Conservation (phyloP, 345 rosid species). For the Eucalyptus shirleyi region DNA sequence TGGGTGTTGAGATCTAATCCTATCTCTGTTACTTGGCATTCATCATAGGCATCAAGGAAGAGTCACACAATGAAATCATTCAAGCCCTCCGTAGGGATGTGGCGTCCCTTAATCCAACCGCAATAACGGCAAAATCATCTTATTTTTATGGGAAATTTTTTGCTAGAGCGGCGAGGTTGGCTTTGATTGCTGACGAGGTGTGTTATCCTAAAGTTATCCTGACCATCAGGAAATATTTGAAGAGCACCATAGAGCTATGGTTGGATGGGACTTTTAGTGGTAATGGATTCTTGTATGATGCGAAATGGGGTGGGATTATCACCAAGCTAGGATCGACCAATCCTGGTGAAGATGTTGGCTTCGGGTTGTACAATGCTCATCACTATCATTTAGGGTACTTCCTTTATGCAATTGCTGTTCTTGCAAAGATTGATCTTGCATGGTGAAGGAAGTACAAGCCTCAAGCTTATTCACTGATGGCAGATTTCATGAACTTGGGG, state of each 20-base stretch:
- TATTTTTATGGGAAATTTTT: constrained; percentile 72
- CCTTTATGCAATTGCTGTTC: constrained; percentile 75
- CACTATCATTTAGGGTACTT: constrained; percentile 89
- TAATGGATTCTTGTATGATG: constrained; percentile 71
- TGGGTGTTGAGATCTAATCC: constrained; percentile 54
- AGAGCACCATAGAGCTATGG: constrained; percentile 75
- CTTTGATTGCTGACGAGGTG: constrained; percentile 84
- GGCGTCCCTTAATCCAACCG: constrained; percentile 28
- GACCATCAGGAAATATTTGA: constrained; percentile 38
- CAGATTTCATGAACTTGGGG: constrained; percentile 68
- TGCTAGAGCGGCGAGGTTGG: constrained; percentile 79
- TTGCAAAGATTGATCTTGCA: constrained; percentile 57
- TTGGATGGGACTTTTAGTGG: constrained; percentile 56
- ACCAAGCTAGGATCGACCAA: constrained; percentile 57
- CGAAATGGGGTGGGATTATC: constrained; percentile 80
- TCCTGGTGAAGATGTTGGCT: constrained; percentile 75
- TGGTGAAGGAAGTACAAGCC: constrained; percentile 84
- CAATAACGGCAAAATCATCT: constrained; percentile 35
- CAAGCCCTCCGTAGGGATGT: constrained; percentile 57
- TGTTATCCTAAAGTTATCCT: constrained; percentile 53
- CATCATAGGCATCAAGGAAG: constrained; percentile 50
- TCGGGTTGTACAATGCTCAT: constrained; percentile 67
- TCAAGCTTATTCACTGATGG: constrained; percentile 72
- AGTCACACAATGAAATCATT: constrained; percentile 35
- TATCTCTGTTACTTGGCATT: constrained; percentile 79